Conservation (phyloP, 129 eudicot species). For the Flaveria robusta region DNA sequence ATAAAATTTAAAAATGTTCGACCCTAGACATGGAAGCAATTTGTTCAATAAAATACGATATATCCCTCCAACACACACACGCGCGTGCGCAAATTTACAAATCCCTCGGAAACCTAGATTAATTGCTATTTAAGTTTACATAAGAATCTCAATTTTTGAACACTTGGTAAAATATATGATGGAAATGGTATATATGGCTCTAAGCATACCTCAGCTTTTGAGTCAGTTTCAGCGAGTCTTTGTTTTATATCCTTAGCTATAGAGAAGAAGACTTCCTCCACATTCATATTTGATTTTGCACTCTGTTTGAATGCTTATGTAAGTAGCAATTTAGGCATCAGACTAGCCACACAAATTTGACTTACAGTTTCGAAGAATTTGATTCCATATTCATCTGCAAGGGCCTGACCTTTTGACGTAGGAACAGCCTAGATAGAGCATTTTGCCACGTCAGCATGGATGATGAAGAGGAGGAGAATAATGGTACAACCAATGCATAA, state of each 20-base stretch:
- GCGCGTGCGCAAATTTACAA: not conserved
- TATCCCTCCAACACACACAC: not conserved
- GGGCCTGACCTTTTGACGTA: conserved; percentile 89
- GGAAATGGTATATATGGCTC: not conserved
- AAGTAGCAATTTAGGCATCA: conserved; percentile 16
- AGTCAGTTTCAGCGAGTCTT: conserved; percentile 79
- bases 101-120: not conserved
- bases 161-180: not conserved
- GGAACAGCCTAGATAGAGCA: conserved; percentile 72
- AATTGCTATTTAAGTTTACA: not conserved
- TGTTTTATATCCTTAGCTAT: conserved; percentile 83
- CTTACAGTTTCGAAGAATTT: conserved; percentile 95
- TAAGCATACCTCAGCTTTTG: conserved; percentile 66
- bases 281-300: conserved; percentile 87
- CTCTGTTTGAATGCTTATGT: conserved; percentile 51
- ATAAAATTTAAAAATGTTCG: not conserved
- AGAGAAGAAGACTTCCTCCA: conserved; percentile 89
- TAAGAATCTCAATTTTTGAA: not conserved
- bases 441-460: conserved; percentile 24
- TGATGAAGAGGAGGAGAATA: not conserved
- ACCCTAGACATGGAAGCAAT: no score
- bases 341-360: conserved; percentile 14
- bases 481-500: not conserved
- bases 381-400: conserved; percentile 94
- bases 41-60: not conserved